Conservation (phyloP, 2,329 filamentous ascomycete species). For the Fusarium concolor region DNA sequence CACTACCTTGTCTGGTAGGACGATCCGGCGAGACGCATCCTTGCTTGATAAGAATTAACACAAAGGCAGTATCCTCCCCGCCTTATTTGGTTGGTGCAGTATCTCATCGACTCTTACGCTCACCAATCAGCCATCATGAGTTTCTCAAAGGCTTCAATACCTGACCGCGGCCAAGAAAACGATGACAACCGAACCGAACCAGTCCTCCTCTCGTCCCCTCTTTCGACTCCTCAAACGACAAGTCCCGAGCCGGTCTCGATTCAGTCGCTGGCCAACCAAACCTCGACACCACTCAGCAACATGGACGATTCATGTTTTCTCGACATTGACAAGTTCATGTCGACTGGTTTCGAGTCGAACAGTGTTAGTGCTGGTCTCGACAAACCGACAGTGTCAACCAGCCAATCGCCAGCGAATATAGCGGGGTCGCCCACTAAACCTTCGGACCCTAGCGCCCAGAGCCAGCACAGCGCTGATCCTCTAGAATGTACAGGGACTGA, state of each 20-base stretch:
- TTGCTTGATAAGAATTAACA: conserved; percentile 29
- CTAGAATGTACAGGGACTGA: conserved; percentile 21
- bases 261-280: conserved; percentile 48
- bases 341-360: conserved; percentile 14
- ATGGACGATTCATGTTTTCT: conserved; percentile 45
- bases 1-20: conserved; percentile 24
- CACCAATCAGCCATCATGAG: conserved; percentile 35
- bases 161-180: conserved; percentile 27
- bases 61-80: conserved; percentile 35
- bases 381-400: conserved; percentile 23
- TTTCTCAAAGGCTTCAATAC: conserved; percentile 20
- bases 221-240: conserved; percentile 43
- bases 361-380: conserved; percentile 28
- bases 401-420: conserved; percentile 32
- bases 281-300: conserved; percentile 46
- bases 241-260: conserved; percentile 47
- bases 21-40: conserved; percentile 19
- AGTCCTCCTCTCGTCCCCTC: conserved; percentile 42
- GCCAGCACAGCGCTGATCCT: conserved; percentile 33
- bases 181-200: conserved; percentile 35
- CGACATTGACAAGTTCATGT: conserved; percentile 22
- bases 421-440: conserved; percentile 28
- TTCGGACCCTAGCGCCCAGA: conserved; percentile 22
- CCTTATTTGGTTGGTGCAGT: conserved; percentile 27
- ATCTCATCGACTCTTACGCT: conserved; percentile 25